phyloP scores from a whole-genome alignment of 2,329 filamentous ascomycete species.

The Clarireedia monteithiana region DNA sequence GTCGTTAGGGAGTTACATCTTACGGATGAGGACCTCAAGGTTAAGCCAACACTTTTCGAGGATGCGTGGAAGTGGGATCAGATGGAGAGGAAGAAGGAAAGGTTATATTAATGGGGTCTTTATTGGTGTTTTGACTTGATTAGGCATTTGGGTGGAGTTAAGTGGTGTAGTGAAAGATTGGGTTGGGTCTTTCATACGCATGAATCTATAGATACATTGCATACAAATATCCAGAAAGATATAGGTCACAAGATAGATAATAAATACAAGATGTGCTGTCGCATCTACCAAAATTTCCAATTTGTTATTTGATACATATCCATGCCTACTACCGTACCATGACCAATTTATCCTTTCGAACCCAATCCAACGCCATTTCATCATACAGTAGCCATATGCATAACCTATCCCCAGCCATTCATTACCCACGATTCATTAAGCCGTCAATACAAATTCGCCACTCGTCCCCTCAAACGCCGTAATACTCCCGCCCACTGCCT shows the following conservation, averaged over 20 bases:
- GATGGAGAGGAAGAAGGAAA: slow-evolving; percentile 21
- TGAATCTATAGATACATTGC: too few species aligned
- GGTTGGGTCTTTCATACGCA: not conserved
- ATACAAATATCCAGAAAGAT: too few species aligned
- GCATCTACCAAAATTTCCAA: too few species aligned
- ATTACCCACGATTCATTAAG: not conserved
- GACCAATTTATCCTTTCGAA: not conserved
- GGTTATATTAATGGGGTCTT: not conserved
- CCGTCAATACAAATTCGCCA: slow-evolving; percentile 36
- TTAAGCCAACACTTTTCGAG: slow-evolving; percentile 59
- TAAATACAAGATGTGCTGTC: too few species aligned
- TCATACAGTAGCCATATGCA: not conserved
- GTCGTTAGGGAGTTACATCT: slow-evolving; percentile 73
- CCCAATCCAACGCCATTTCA: not conserved
- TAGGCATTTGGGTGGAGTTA: not conserved
- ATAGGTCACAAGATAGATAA: too few species aligned
- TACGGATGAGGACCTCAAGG: slow-evolving; percentile 42
- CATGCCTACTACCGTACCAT: too few species aligned
- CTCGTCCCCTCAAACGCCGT: slow-evolving; percentile 63
- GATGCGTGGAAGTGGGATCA: slow-evolving; percentile 46
- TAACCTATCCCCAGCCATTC: not conserved
- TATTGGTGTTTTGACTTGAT: not conserved
- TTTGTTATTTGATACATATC: too few species aligned
- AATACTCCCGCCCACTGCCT: slow-evolving; percentile 53
- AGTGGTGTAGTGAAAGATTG: not conserved